Evolutionary conservation across 192 early-diverging fungal species (phyloP).

Genomic region (Coemansia sp.): DNA sequence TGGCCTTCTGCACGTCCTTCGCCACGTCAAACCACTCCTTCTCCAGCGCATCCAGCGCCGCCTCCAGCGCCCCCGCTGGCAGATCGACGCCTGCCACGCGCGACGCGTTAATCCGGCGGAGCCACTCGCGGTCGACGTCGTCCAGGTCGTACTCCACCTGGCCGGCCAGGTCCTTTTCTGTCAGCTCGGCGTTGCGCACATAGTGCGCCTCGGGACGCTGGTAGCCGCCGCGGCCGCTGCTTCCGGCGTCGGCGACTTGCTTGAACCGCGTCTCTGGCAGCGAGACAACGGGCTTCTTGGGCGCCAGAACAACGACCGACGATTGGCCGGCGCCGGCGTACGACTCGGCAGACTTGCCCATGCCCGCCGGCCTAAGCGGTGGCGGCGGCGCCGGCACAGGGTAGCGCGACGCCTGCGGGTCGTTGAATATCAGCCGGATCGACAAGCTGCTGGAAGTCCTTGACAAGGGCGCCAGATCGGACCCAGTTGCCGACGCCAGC

Average conservation of each 20-base stretch:
- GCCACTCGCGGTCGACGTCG: constrained; percentile 85
- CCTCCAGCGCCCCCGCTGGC: constrained; percentile 66
- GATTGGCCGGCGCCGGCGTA: constrained; percentile 40
- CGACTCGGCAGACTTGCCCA: constrained; percentile 31
- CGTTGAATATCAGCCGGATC: constrained; percentile 34
- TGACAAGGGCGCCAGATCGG: constrained; percentile 1
- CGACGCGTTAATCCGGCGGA: constrained; percentile 65
- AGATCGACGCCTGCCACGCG: constrained; percentile 41
- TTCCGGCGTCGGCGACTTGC: constrained; percentile 2
- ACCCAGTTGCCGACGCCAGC: background rate
- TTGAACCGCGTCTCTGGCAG: constrained; percentile 35
- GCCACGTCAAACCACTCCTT: constrained; percentile 96
- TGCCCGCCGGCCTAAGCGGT: constrained; percentile 13
- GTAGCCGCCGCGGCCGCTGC: constrained; percentile 31
- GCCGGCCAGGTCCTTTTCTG: constrained; percentile 52
- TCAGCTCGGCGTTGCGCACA: constrained; percentile 63
- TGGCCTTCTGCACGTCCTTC: constrained; percentile 75
- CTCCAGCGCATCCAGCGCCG: constrained; percentile 84
- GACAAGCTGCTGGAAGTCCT: constrained; percentile 37
- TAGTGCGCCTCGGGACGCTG: constrained; percentile 68
- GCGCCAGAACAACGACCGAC: constrained; percentile 46
- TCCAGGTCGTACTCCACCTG: constrained; percentile 97
- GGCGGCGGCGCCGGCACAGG: constrained; percentile 12
- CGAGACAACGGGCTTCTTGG: constrained; percentile 41
- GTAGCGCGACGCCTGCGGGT: constrained; percentile 15